Percentiles rank a stretch among this genome's conserved stretches.
phyloP scores from a whole-genome alignment of 1,284 basidiomycete species.

The Sphaerobolus stellatus region DNA sequence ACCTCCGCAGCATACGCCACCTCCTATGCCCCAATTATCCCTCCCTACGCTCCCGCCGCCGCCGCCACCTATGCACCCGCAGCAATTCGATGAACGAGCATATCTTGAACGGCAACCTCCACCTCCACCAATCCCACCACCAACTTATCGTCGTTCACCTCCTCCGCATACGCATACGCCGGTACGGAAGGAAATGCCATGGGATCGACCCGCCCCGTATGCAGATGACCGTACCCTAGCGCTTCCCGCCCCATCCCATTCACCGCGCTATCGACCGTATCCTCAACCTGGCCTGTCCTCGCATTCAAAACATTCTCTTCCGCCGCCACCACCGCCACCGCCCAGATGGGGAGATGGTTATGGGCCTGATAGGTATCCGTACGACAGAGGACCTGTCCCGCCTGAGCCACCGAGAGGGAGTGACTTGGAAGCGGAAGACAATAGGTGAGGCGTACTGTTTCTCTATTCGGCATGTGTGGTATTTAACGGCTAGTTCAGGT shows the following conservation, averaged over 20 bases:
- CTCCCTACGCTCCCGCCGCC: background rate
- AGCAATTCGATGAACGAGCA: background rate
- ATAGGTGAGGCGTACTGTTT: background rate
- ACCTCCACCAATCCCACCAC: background rate
- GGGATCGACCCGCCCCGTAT: background rate
- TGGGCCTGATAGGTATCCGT: background rate
- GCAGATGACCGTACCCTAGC: background rate
- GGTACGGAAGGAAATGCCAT: background rate
- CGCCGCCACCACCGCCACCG: background rate
- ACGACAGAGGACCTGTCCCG: background rate
- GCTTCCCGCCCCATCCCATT: too few species aligned
- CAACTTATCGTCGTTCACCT: background rate
- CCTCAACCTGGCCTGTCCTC: background rate
- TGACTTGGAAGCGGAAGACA: background rate
- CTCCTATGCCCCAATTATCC: background rate
- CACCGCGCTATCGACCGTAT: background rate
- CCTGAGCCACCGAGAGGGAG: background rate
- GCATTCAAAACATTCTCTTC: background rate
- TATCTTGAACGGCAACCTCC: background rate
- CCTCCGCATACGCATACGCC: background rate
- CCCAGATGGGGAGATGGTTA: background rate
- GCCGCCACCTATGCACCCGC: background rate
- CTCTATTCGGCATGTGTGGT: background rate
- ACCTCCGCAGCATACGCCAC: background rate
- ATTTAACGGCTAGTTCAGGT: background rate